Conservation (phyloP, 257 asterid genomes). For the Orobanche coerulescens region DNA sequence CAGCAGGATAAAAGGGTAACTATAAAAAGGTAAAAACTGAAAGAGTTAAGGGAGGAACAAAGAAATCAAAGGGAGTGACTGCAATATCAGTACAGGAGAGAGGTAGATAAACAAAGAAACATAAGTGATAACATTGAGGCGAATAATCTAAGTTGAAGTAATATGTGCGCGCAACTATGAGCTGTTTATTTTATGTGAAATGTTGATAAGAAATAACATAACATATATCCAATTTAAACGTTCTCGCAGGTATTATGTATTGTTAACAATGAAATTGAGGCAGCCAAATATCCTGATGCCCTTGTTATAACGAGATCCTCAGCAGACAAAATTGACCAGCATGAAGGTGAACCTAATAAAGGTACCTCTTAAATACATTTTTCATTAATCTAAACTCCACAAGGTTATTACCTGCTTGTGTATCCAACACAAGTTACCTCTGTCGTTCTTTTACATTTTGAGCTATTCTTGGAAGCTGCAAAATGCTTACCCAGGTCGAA, state of each 20-base stretch:
- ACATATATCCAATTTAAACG: no score
- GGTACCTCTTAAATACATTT: constrained; percentile 24
- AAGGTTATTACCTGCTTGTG: constrained; percentile 19
- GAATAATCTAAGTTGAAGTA: no score
- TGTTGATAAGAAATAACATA: no score
- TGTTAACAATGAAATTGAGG: constrained; percentile 41
- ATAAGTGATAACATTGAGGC: no score
- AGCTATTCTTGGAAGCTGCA: constrained; percentile 31
- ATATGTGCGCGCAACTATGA: no score
- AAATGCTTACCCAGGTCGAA: constrained; percentile 35
- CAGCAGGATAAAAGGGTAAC: no score
- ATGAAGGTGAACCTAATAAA: constrained; percentile 27
- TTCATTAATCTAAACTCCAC: constrained; percentile 9
- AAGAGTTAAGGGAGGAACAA: no score
- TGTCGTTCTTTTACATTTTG: constrained; percentile 20
- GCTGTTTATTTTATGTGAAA: no score
- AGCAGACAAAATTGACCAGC: constrained; percentile 31
- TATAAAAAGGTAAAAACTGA: no score
- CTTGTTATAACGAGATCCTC: constrained; percentile 41
- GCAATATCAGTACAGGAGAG: no score
- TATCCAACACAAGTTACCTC: constrained; percentile 13
- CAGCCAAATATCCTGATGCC: constrained; percentile 26
- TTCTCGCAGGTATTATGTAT: constrained; percentile 52
- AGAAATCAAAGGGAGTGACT: no score
- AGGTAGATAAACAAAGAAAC: no score